Evolutionary conservation across 768 basidiomycete genomes (phyloP).

Genomic region (Lentinus tigrinus): DNA sequence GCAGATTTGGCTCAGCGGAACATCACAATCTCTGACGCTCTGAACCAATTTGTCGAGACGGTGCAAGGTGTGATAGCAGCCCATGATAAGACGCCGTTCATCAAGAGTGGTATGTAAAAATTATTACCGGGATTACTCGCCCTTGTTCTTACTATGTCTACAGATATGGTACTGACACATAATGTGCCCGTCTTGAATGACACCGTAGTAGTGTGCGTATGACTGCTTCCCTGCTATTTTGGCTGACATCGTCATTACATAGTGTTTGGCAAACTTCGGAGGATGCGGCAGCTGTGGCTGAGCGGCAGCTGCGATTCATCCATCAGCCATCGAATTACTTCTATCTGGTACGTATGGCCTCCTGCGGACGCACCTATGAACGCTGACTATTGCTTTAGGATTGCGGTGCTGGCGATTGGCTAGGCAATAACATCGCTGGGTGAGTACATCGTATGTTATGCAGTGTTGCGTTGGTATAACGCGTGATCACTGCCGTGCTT

Average conservation of each 20-base stretch:
- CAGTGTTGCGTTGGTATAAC: not conserved
- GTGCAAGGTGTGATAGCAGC: slow-evolving; percentile 56
- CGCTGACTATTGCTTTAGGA: slow-evolving; percentile 36
- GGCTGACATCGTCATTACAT: not conserved
- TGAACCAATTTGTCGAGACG: slow-evolving; percentile 58
- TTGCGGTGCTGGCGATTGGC: slow-evolving; percentile 72
- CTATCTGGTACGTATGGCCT: slow-evolving; percentile 50
- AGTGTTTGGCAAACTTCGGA: slow-evolving; percentile 73
- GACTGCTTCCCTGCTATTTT: not conserved
- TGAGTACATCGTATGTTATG: slow-evolving; percentile 4
- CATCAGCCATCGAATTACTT: slow-evolving; percentile 76
- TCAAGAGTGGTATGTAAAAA: slow-evolving; percentile 65
- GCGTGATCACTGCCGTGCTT: not conserved
- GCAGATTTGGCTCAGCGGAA: slow-evolving; percentile 47
- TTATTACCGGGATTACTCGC: not conserved
- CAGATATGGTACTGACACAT: slow-evolving; percentile 38
- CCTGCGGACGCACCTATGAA: not conserved
- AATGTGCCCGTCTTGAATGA: slow-evolving; percentile 33
- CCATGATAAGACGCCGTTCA: slow-evolving; percentile 71
- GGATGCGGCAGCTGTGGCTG: slow-evolving; percentile 57
- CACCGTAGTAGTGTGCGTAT: slow-evolving; percentile 53
- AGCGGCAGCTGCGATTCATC: slow-evolving; percentile 57
- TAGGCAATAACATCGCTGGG: slow-evolving; percentile 46
- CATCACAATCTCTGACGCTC: slow-evolving; percentile 59
- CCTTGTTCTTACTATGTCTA: too few relatives aligned